Evolutionary conservation across 768 basidiomycete genomes (phyloP).

Genomic region (Mycena amicta): DNA sequence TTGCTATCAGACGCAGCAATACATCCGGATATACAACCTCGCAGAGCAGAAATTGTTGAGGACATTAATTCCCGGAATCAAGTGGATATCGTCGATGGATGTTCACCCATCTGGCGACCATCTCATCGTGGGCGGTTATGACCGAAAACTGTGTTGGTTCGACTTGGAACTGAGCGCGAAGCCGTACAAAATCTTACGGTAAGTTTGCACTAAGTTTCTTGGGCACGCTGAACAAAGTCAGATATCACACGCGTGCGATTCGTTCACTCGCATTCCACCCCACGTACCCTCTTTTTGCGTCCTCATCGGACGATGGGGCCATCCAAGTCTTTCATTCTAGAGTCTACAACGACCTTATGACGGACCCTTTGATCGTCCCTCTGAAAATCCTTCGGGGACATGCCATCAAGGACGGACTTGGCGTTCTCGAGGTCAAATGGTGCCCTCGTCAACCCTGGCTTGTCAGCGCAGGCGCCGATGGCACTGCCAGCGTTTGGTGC

Average conservation of each 20-base stretch:
- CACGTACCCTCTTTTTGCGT: slow-evolving; percentile 93
- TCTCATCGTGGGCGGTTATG: slow-evolving; percentile 96
- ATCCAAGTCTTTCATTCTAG: slow-evolving; percentile 97
- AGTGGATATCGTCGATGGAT: slow-evolving; percentile 98
- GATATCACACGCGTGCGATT: slow-evolving; percentile 93
- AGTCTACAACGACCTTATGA: slow-evolving; percentile 94
- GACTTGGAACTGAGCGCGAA: slow-evolving; percentile 96
- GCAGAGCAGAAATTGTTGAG: slow-evolving; percentile 91
- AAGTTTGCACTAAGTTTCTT: slow-evolving; percentile 24
- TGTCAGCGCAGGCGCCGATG: slow-evolving; percentile 90
- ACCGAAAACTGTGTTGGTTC: slow-evolving; percentile 98
- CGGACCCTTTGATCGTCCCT: slow-evolving; percentile 96
- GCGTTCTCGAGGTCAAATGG: slow-evolving; percentile 92
- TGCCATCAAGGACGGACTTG: slow-evolving; percentile 78
- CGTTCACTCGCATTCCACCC: slow-evolving; percentile 94
- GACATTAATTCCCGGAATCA: slow-evolving; percentile 92
- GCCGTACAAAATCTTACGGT: slow-evolving; percentile 96
- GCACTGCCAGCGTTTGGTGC: slow-evolving; percentile 86
- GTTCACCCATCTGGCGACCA: slow-evolving; percentile 96
- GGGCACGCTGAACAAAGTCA: slow-evolving; percentile 33
- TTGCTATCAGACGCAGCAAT: slow-evolving; percentile 81
- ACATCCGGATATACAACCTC: slow-evolving; percentile 93
- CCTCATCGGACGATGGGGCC: slow-evolving; percentile 94
- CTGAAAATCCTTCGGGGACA: slow-evolving; percentile 97
- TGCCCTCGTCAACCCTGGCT: slow-evolving; percentile 90